Base-by-base conservation (phyloP, 2,329 filamentous ascomycete species). In the Ophiostoma ulmi region DNA sequence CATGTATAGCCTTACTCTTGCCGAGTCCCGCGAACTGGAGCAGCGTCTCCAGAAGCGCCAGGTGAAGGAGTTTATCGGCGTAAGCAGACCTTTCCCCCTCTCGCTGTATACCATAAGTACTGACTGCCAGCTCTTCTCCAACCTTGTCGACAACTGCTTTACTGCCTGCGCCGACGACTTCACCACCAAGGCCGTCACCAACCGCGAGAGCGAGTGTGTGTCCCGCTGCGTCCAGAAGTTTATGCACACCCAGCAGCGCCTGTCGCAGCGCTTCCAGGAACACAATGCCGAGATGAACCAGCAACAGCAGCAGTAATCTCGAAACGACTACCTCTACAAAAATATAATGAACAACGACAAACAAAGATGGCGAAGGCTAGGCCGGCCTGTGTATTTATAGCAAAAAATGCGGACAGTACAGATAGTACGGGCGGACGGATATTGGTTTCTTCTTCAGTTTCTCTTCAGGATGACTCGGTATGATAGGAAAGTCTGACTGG, bases 1-100 rank as follows among this genome's bases (percentile, higher is more conserved):
- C 39, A 26, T 55, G 8, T 31, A 8, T 36, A 73, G 73, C 70
- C 71, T 73, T 58, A 73, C 72, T 13, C 52, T 70, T 44, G 61
- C 74, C 65, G 74, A 75, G 70, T 71, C 96, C 85, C 91, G 92
- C 83, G 92, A 95, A 86, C 91, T 99, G 79, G 91, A 97, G 82
- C 83, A 88, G 83, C 93, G 95, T 82, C 94, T 99, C 88, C 93
- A 98, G 85, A 91, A 92, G 83, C 96, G 95, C 83, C 95, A 99
- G 83, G 92, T 99, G 86, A 97, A 97, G 84, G 94, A 98, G 80
- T 98, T 99, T 80, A 97, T 98, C 90, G 91, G 88, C 77, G 95
- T 98, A 86, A 76, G 92, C 85, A 31, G 31, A 31, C 31, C 31
- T 35, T 26, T 68, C 7, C 35, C 41, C 39, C 26, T 11, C n/a